These are phyloP conservation scores for Microdochium nivale DNA, from an alignment of 2,329 filamentous ascomycete species.

Conservation along the genomic window DNA sequence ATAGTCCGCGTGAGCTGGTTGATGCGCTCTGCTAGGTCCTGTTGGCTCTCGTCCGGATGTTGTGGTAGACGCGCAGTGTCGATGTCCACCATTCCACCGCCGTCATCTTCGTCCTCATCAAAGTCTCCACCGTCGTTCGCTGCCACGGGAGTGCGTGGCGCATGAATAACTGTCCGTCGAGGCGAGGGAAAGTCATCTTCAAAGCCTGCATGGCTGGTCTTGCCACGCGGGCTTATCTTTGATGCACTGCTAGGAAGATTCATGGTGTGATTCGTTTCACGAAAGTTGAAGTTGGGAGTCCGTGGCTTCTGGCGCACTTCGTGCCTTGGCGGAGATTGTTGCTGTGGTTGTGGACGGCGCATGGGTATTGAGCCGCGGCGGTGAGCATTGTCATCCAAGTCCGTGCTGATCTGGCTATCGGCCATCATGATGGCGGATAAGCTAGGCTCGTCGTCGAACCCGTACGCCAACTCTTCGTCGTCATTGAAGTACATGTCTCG, in stretches of 20 bases:
- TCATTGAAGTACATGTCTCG: background rate
- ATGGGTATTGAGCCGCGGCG: background rate
- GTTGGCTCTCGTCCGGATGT: conserved; percentile 4
- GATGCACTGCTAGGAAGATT: background rate
- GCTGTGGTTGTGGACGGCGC: background rate
- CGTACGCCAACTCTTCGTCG: background rate
- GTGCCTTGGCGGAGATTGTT: background rate
- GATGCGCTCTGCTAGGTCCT: conserved; percentile 7
- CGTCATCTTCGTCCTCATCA: background rate
- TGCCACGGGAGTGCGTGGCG: background rate
- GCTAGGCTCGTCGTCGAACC: background rate
- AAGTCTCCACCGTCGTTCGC: background rate
- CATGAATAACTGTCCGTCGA: background rate
- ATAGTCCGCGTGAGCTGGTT: conserved; percentile 4
- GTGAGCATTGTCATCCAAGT: background rate
- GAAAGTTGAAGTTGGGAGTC: background rate
- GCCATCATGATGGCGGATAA: background rate
- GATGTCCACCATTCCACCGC: background rate
- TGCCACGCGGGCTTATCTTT: background rate
- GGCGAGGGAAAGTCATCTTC: background rate
- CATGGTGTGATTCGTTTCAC: background rate
- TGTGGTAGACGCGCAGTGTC: conserved; percentile 2
- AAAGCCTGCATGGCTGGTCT: background rate
- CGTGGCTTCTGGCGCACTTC: background rate
- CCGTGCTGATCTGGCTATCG: background rate